Percentiles rank a stretch among this genome's conserved stretches.
Evolutionary conservation across 306 rosid genomes (phyloP).

Genomic region (Cucumis hystrix): DNA sequence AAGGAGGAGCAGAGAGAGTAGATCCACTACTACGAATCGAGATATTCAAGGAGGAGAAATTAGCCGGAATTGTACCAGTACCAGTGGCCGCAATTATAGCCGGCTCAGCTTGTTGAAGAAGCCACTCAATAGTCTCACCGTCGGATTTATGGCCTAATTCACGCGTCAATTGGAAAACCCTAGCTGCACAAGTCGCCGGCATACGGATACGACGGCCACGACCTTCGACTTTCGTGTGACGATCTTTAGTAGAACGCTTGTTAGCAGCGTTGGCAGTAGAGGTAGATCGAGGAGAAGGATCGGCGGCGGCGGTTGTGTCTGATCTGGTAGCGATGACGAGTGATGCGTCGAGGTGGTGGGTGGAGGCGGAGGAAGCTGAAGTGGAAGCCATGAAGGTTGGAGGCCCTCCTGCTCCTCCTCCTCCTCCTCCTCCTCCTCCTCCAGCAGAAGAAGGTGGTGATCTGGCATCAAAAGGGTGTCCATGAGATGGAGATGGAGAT

Average conservation of each 20-base stretch:
- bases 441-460: neutral
- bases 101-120: slow-evolving; percentile 83
- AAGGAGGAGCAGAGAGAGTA: slow-evolving; percentile 59
- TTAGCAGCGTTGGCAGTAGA: neutral
- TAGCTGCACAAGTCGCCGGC: slow-evolving; percentile 91
- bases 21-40: slow-evolving; percentile 73
- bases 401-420: neutral
- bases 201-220: slow-evolving; percentile 87
- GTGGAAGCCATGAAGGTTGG: slow-evolving; percentile 57
- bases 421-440: no score
- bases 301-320: slow-evolving; percentile 12
- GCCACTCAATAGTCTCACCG: slow-evolving; percentile 92
- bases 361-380: slow-evolving; percentile 22
- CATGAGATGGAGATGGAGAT: slow-evolving; percentile 5
- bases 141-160: slow-evolving; percentile 86
- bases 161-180: slow-evolving; percentile 78
- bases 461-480: slow-evolving; percentile 59
- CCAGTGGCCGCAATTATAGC: slow-evolving; percentile 82
- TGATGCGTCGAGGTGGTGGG: slow-evolving; percentile 50
- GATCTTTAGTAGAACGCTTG: slow-evolving; percentile 75
- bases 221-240: slow-evolving; percentile 87
- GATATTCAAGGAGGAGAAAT: slow-evolving; percentile 63
- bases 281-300: slow-evolving; percentile 16
- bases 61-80: slow-evolving; percentile 83
- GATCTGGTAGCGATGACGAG: slow-evolving; percentile 89